Evolutionary conservation across 768 basidiomycete genomes (phyloP).

Genomic region (Leccinum obscurum): DNA sequence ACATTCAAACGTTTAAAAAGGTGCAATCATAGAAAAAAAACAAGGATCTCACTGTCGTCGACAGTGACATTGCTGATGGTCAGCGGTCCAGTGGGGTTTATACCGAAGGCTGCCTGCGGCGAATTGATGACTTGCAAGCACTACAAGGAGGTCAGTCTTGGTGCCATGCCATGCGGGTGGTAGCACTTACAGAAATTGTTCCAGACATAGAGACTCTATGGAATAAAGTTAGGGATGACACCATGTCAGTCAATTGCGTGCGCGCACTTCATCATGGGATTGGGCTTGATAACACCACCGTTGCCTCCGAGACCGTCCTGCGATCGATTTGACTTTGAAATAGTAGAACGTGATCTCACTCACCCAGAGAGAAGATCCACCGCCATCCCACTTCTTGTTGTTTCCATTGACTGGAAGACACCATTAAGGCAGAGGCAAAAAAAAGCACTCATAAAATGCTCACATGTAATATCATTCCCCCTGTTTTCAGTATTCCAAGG

Average conservation of each 20-base stretch:
- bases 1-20: not conserved
- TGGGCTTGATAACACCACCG: constrained; percentile 23
- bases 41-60: constrained; percentile 52
- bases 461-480: constrained; percentile 50
- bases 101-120: constrained; percentile 36
- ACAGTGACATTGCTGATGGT: constrained; percentile 49
- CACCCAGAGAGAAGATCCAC: constrained; percentile 47
- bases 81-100: constrained; percentile 31
- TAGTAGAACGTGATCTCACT: not conserved
- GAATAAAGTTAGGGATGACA: not conserved
- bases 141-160: constrained; percentile 16
- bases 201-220: constrained; percentile 43
- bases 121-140: constrained; percentile 41
- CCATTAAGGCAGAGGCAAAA: not conserved
- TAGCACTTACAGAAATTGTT: constrained; percentile 26
- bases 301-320: constrained; percentile 29
- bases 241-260: not conserved
- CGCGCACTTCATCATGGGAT: constrained; percentile 43
- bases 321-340: not conserved
- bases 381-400: constrained; percentile 41
- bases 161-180: not conserved
- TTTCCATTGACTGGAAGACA: constrained; percentile 39
- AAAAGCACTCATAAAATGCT: constrained; percentile 12
- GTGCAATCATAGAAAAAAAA: not conserved
- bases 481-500: constrained; percentile 27